Percentiles rank a stretch among this genome's conserved stretches.
Evolutionary conservation across 441 rosid genomes (phyloP).

Genomic region (California macrophylla): DNA sequence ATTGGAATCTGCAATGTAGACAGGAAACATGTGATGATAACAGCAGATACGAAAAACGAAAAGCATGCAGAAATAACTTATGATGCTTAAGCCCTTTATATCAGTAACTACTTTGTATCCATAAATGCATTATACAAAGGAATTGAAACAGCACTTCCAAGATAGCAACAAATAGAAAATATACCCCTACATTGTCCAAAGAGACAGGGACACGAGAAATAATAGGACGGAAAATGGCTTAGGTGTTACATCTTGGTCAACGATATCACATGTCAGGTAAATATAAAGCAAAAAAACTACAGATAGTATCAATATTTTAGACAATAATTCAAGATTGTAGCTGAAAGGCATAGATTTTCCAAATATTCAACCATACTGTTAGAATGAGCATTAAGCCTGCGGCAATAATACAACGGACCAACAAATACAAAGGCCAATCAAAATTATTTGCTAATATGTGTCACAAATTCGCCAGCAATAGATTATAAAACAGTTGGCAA

Average conservation of each 20-base stretch:
- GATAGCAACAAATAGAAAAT: neutral
- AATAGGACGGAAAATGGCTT: neutral
- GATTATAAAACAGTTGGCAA: neutral
- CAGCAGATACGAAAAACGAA: slow-evolving; percentile 1
- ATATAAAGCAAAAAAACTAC: neutral
- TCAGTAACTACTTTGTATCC: neutral
- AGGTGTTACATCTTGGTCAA: neutral
- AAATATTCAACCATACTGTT: neutral
- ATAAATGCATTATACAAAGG: neutral
- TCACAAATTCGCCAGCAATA: neutral
- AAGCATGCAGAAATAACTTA: neutral
- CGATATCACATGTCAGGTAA: neutral
- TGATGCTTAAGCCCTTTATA: slow-evolving; percentile 2
- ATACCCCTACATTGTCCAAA: neutral
- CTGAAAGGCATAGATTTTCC: neutral
- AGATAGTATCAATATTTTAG: neutral
- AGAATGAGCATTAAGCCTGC: neutral
- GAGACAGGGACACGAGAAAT: neutral
- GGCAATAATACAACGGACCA: neutral
- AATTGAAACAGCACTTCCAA: neutral
- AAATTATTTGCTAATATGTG: neutral
- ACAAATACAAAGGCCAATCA: neutral
- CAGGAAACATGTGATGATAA: slow-evolving; percentile 2
- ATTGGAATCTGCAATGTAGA: slow-evolving; percentile 66
- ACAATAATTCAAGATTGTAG: neutral